These are phyloP conservation scores for Dactylellina leptospora DNA, from an alignment of 2,329 filamentous ascomycete genomes.

Conservation along the genomic window DNA sequence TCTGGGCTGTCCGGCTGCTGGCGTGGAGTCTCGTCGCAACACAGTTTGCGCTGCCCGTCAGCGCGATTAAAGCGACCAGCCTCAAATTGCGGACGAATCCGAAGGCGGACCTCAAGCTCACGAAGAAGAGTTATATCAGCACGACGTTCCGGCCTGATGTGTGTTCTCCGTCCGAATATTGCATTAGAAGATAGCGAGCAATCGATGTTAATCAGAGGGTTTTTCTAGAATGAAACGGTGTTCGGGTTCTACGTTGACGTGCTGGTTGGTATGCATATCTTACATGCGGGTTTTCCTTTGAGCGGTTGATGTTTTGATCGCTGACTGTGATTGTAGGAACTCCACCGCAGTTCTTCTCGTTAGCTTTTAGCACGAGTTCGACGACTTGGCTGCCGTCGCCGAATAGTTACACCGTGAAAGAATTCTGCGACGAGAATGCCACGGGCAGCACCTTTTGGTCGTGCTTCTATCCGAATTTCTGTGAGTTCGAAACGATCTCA, in stretches of 20 bases:
- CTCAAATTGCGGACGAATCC: conserved; percentile 42
- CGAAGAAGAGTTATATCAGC: conserved; percentile 40
- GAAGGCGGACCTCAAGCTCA: conserved; percentile 30
- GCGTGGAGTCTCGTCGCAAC: conserved; percentile 36
- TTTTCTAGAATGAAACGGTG: conserved; percentile 34
- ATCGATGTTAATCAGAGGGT: neutral
- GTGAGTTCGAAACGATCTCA: neutral
- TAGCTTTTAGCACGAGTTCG: conserved; percentile 40
- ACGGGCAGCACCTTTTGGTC: conserved; percentile 34
- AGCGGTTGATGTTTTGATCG: neutral
- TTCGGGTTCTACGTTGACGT: conserved; percentile 48
- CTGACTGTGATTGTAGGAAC: conserved; percentile 31
- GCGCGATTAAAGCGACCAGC: conserved; percentile 26
- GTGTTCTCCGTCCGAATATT: neutral
- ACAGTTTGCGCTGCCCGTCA: conserved; percentile 12
- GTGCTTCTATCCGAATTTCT: conserved; percentile 46
- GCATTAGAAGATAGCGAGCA: neutral
- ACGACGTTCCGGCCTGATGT: conserved; percentile 41
- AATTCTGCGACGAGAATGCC: conserved; percentile 31
- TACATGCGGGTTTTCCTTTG: neutral
- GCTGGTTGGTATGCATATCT: conserved; percentile 35
- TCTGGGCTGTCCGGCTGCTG: conserved; percentile 9
- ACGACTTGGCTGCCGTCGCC: conserved; percentile 44
- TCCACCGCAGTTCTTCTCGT: conserved; percentile 50
- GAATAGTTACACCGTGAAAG: conserved; percentile 4